Conservation (phyloP, 345 rosid genomes). For the Hevea brasiliensis region DNA sequence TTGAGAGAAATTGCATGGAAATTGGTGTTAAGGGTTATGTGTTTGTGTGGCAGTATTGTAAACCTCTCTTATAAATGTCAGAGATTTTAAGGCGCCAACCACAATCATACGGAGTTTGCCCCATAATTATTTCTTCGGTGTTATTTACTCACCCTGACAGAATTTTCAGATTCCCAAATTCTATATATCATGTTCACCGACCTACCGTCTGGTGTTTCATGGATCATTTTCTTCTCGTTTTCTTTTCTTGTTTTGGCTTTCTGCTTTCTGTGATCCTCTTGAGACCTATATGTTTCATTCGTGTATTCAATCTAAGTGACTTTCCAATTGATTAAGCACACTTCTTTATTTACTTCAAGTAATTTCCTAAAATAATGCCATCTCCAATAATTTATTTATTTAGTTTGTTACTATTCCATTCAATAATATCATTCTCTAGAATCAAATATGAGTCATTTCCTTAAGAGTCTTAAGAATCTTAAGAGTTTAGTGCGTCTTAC, state of each 20-base stretch:
- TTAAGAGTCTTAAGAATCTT: too few species aligned
- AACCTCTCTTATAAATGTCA: conserved; percentile 12
- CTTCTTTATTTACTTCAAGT: too few species aligned
- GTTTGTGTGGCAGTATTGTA: conserved; percentile 18
- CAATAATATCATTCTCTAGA: too few species aligned
- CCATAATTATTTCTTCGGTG: conserved; percentile 10
- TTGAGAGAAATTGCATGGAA: conserved; percentile 38
- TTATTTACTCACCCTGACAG: conserved; percentile 17
- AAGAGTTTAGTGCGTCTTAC: too few species aligned
- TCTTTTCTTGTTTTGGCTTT: background rate
- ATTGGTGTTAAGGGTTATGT: conserved; percentile 15
- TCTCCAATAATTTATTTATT: too few species aligned
- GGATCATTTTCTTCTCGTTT: background rate
- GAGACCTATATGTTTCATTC: background rate
- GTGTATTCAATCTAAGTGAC: background rate
- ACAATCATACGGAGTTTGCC: conserved; percentile 15
- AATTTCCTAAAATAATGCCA: too few species aligned
- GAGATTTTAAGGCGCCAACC: conserved; percentile 22
- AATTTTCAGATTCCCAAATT: background rate
- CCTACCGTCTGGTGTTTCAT: background rate
- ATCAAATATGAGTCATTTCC: too few species aligned
- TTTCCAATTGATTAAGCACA: too few species aligned
- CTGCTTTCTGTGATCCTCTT: background rate
- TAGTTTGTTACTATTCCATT: too few species aligned
- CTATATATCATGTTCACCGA: conserved; percentile 6